These are phyloP conservation scores for Penicillium sp. DNA, from an alignment of 2,329 filamentous ascomycete species.

Conservation along the genomic window DNA sequence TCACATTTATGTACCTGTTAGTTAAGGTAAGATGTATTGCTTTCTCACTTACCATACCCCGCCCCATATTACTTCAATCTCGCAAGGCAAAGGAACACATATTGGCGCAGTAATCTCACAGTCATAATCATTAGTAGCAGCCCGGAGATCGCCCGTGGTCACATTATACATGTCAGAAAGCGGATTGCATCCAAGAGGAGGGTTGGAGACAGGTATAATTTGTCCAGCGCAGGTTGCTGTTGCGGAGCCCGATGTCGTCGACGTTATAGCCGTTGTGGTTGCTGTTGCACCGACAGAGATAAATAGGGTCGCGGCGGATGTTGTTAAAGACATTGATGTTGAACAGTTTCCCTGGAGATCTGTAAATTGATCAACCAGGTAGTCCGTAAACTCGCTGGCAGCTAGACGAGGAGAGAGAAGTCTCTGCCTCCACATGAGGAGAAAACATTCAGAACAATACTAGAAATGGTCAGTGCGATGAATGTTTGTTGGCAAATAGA, in stretches of 20 bases:
- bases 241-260: not conserved
- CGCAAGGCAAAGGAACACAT: not conserved
- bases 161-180: not conserved
- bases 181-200: not conserved
- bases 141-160: not conserved
- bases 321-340: conserved; percentile 11
- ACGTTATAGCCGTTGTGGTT: not conserved
- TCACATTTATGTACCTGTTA: not conserved
- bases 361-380: conserved; percentile 18
- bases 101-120: not conserved
- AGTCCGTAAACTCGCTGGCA: conserved; percentile 16
- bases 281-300: conserved; percentile 6
- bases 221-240: not conserved
- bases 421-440: conserved; percentile 17
- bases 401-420: conserved; percentile 17
- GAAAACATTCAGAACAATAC: conserved; percentile 19
- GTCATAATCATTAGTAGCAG: not conserved
- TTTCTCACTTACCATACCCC: not conserved
- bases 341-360: conserved; percentile 17
- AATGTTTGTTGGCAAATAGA: no score
- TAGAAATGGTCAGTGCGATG: not conserved
- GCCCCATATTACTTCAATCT: not conserved
- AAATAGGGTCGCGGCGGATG: conserved; percentile 10
- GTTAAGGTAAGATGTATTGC: not conserved
- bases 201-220: not conserved